A percentile compares a stretch with the other conserved stretches of the same genome.
Conservation (phyloP, 495 filamentous ascomycete species). For the Tuber umbilicatum region DNA sequence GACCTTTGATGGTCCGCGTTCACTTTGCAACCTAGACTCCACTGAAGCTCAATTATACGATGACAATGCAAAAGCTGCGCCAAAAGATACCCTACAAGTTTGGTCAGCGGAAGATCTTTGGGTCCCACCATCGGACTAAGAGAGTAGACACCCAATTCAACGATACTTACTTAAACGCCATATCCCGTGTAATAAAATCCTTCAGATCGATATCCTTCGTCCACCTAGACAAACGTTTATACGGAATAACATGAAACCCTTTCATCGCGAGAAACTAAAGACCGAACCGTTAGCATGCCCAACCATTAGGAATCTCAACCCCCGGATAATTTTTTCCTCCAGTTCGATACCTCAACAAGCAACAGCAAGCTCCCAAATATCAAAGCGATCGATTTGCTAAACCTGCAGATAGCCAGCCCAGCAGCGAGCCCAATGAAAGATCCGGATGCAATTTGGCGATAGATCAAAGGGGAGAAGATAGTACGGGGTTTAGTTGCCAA, state of each 20-base stretch:
- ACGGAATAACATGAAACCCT: conserved; percentile 31
- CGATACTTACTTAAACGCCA: conserved; percentile 36
- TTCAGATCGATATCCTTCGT: conserved; percentile 33
- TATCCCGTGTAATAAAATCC: conserved; percentile 32
- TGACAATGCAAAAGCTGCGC: conserved; percentile 16
- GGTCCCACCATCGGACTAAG: not conserved
- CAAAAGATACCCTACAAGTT: conserved; percentile 27
- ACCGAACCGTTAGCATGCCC: not conserved
- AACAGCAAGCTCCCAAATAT: conserved; percentile 30
- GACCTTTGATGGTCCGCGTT: not conserved
- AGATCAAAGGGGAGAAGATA: conserved; percentile 30
- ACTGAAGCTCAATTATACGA: not conserved
- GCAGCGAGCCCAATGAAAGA: conserved; percentile 36
- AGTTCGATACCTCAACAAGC: conserved; percentile 30
- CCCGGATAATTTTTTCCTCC: not conserved
- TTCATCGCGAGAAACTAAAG: conserved; percentile 29
- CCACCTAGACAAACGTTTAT: conserved; percentile 23
- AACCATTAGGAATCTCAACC: not conserved
- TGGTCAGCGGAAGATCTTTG: not conserved
- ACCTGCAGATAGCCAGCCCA: conserved; percentile 32
- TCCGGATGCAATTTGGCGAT: conserved; percentile 36
- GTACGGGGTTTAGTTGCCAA: conserved; percentile 15
- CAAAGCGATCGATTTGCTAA: conserved; percentile 35
- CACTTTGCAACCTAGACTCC: not conserved
- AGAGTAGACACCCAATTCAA: not conserved